Percentiles rank a stretch among this genome's conserved stretches.
phyloP scores from a whole-genome alignment of 495 filamentous ascomycete species.

The Penicillium lividum region DNA sequence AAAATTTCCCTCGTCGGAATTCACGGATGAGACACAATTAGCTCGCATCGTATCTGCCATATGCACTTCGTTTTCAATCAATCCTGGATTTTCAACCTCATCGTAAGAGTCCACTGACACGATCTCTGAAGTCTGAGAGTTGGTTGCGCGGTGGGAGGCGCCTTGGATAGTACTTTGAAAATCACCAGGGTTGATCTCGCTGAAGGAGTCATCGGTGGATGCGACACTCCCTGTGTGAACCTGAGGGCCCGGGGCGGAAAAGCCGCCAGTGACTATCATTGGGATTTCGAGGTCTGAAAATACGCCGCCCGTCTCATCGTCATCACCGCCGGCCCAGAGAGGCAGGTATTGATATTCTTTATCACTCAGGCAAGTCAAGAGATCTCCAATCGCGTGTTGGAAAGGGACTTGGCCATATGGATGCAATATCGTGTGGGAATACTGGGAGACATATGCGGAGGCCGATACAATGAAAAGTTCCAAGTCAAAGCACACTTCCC shows the following conservation, averaged over 20 bases:
- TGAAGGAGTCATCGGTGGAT: slow-evolving; percentile 23
- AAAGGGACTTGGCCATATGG: slow-evolving; percentile 13
- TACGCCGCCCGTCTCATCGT: slow-evolving; percentile 56
- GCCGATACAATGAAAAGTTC: slow-evolving; percentile 1
- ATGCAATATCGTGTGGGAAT: slow-evolving; percentile 23
- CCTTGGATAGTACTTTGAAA: slow-evolving; percentile 33
- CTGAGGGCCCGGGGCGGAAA: slow-evolving; percentile 43
- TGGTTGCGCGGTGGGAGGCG: slow-evolving; percentile 37
- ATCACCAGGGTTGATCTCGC: slow-evolving; percentile 29
- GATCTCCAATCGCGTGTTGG: slow-evolving; percentile 34
- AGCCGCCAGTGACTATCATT: slow-evolving; percentile 38
- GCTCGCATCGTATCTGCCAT: neutral
- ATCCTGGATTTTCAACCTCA: neutral
- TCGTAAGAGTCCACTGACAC: slow-evolving; percentile 27
- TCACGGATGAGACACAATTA: neutral
- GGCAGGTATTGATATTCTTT: slow-evolving; percentile 55
- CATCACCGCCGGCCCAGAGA: slow-evolving; percentile 56
- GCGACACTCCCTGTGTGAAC: slow-evolving; percentile 42
- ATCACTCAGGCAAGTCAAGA: slow-evolving; percentile 48
- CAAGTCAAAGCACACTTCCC: neutral
- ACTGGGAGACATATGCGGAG: slow-evolving; percentile 14
- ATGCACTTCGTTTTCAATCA: neutral
- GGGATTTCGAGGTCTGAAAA: slow-evolving; percentile 45
- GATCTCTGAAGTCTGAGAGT: slow-evolving; percentile 30
- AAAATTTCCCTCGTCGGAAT: slow-evolving; percentile 3